Percentiles rank a stretch among this genome's conserved stretches.
phyloP scores from a whole-genome alignment of 2,329 filamentous ascomycete genomes.

The Grosmannia serpens region DNA sequence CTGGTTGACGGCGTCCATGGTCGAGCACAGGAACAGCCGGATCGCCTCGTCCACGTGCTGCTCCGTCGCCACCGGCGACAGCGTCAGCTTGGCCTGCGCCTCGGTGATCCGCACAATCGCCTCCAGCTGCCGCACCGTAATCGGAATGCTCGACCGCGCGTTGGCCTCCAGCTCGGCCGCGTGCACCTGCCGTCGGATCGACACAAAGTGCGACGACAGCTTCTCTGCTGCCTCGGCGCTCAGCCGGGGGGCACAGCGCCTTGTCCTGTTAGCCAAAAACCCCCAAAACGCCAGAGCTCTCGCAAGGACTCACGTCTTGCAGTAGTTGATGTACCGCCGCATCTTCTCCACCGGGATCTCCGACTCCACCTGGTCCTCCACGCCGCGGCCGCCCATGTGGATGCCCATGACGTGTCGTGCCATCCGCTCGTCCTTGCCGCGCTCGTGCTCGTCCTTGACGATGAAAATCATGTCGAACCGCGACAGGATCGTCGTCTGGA shows the following conservation, averaged over 20 bases:
- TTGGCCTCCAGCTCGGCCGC: slow-evolving; percentile 84
- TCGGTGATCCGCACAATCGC: slow-evolving; percentile 96
- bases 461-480: slow-evolving; percentile 99
- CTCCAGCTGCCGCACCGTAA: slow-evolving; percentile 93
- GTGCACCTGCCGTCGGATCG: slow-evolving; percentile 88
- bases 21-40: slow-evolving; percentile 86
- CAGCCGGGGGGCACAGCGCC: slow-evolving; percentile 83
- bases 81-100: slow-evolving; percentile 79
- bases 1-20: slow-evolving; percentile 95
- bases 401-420: slow-evolving; percentile 96
- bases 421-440: slow-evolving; percentile 81
- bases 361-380: slow-evolving; percentile 72
- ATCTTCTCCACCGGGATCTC: slow-evolving; percentile 95
- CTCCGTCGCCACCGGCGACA: slow-evolving; percentile 79
- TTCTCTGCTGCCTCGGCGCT: slow-evolving; percentile 89
- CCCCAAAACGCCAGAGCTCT: neutral
- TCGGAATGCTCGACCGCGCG: slow-evolving; percentile 84
- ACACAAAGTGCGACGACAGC: slow-evolving; percentile 92
- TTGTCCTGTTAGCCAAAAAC: slow-evolving; percentile 34
- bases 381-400: slow-evolving; percentile 79
- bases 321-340: slow-evolving; percentile 95
- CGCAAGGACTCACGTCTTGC: slow-evolving; percentile 60
- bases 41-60: slow-evolving; percentile 95
- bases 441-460: slow-evolving; percentile 87
- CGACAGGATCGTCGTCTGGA: slow-evolving; percentile 94